Percentiles rank a stretch among this genome's conserved stretches.
phyloP scores from a whole-genome alignment of 2,329 filamentous ascomycete genomes.

The Aspergillus proliferans region DNA sequence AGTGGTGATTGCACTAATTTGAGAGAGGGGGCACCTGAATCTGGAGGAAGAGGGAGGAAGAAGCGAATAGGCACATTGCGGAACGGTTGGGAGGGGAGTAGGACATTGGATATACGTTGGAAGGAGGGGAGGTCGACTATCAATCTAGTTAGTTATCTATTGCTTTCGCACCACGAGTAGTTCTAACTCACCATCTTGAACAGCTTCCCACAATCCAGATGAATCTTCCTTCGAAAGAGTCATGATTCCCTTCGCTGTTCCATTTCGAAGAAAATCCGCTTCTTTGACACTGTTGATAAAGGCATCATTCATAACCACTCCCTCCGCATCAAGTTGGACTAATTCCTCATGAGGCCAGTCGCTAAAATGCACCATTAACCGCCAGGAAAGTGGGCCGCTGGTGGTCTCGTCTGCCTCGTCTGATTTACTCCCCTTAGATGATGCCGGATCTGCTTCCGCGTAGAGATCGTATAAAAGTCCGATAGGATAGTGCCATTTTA shows the following conservation, averaged over 20 bases:
- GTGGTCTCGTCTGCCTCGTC: conserved; percentile 12
- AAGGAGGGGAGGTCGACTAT: conserved; percentile 68
- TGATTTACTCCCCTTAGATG: conserved; percentile 18
- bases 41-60: conserved; percentile 68
- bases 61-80: conserved; percentile 81
- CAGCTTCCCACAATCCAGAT: conserved; percentile 72
- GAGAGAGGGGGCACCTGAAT: conserved; percentile 43
- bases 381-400: conserved; percentile 51
- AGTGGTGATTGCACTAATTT: conserved; percentile 72
- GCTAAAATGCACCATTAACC: conserved; percentile 56
- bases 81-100: conserved; percentile 64
- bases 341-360: conserved; percentile 55
- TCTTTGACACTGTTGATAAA: conserved; percentile 68
- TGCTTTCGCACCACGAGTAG: not conserved
- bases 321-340: conserved; percentile 50
- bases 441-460: conserved; percentile 47
- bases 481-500: conserved; percentile 67
- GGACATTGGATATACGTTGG: conserved; percentile 67
- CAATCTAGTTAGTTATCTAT: not conserved
- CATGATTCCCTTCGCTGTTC: conserved; percentile 86
- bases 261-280: conserved; percentile 82
- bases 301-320: conserved; percentile 55
- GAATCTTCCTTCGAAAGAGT: conserved; percentile 78
- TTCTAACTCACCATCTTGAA: conserved; percentile 58
- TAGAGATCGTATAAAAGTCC: conserved; percentile 66